phyloP scores from a whole-genome alignment of 2,329 filamentous ascomycete species.

The Arthrobotrys musiformis region DNA sequence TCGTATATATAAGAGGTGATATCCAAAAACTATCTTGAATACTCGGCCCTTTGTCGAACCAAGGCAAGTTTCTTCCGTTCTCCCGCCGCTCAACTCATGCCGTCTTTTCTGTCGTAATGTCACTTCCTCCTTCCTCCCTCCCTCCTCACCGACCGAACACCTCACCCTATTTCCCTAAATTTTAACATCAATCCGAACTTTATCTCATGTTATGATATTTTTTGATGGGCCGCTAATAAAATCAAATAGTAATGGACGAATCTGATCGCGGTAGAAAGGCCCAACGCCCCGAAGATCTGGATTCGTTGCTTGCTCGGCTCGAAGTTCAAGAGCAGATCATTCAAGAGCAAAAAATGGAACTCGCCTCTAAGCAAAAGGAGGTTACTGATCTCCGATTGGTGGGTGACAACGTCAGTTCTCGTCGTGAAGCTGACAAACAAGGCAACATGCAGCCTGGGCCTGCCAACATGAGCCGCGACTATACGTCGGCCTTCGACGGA shows the following conservation, averaged over 20 bases:
- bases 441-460: background rate
- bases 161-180: background rate
- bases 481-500: conserved; percentile 14
- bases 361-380: conserved; percentile 42
- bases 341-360: conserved; percentile 47
- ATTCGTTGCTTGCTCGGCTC: conserved; percentile 39
- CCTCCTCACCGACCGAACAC: background rate
- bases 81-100: background rate
- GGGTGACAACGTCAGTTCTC: conserved; percentile 3
- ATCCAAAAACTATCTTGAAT: background rate
- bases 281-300: conserved; percentile 40
- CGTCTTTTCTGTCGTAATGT: background rate
- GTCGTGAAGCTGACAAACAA: conserved; percentile 11
- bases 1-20: background rate
- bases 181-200: background rate
- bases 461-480: conserved; percentile 25
- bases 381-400: conserved; percentile 14
- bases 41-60: background rate
- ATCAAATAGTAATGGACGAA: conserved; percentile 11
- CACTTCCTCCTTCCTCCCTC: background rate
- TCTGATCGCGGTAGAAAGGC: conserved; percentile 10
- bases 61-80: background rate
- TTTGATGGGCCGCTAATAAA: background rate
- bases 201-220: background rate
- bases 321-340: conserved; percentile 47